phyloP scores from a whole-genome alignment of 139 green algal species.

The Chlorella sp. region DNA sequence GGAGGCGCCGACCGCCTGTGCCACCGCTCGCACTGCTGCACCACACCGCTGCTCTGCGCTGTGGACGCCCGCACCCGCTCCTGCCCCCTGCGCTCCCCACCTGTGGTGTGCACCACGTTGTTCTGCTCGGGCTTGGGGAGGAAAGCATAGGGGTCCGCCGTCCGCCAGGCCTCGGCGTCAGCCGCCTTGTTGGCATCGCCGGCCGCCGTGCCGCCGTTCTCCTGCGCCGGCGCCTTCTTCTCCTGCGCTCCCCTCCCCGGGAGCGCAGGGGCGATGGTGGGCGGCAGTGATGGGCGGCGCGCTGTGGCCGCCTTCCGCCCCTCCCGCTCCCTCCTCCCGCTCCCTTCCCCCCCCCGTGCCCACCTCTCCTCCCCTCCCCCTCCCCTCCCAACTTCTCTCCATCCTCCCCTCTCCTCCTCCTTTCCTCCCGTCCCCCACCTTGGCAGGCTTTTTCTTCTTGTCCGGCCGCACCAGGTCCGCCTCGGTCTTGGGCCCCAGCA shows the following conservation, averaged over 20 bases:
- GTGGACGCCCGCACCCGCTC: neutral
- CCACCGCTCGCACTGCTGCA: no score
- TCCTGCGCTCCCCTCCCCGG: no score
- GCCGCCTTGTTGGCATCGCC: conserved; percentile 9
- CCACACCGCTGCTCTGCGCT: no score
- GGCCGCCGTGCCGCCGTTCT: conserved; percentile 9
- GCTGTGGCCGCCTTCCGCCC: neutral
- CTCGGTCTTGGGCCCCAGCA: conserved; percentile 90
- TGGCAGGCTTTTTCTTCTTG: conserved; percentile 69
- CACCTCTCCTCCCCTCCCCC: neutral
- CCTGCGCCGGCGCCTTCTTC: conserved; percentile 30
- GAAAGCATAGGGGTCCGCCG: conserved; percentile 83
- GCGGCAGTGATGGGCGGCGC: neutral
- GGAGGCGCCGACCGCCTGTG: no score
- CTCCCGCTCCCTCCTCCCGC: neutral
- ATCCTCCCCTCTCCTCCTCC: neutral
- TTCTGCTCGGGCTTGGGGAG: conserved; percentile 83
- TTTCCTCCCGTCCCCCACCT: neutral
- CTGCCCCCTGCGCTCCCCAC: conserved; percentile 44
- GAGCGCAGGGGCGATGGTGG: no score
- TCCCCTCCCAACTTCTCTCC: neutral
- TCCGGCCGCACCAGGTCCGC: conserved; percentile 76
- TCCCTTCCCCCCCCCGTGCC: neutral
- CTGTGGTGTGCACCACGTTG: conserved; percentile 76
- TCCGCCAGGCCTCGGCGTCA: conserved; percentile 27